Evolutionary conservation across 2,329 filamentous ascomycete genomes (phyloP).

Genomic region (Cordyceps cicadae): DNA sequence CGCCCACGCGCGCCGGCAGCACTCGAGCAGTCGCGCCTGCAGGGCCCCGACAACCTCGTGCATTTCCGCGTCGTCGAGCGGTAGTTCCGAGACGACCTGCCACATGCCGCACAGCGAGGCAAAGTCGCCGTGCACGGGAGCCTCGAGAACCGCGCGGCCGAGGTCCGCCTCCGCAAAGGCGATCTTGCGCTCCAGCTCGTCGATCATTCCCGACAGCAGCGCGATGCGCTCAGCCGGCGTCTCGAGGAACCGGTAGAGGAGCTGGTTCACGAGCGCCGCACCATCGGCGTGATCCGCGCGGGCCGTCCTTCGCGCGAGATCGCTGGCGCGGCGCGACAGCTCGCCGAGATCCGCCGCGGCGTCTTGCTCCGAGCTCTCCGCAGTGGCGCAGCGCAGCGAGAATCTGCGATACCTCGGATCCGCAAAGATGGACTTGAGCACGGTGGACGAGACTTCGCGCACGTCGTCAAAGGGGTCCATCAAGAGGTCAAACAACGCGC

Average conservation of each 20-base stretch:
- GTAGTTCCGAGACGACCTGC: constrained; percentile 38
- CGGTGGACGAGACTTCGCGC: constrained; percentile 46
- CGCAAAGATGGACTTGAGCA: constrained; percentile 43
- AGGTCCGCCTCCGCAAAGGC: constrained; percentile 55
- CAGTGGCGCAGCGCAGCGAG: not conserved
- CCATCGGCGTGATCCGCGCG: constrained; percentile 90
- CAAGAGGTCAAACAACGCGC: constrained; percentile 67
- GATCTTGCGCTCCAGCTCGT: constrained; percentile 57
- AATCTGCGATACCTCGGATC: constrained; percentile 24
- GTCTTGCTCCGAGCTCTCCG: not conserved
- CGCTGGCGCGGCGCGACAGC: constrained; percentile 46
- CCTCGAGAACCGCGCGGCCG: constrained; percentile 54
- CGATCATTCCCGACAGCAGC: constrained; percentile 51
- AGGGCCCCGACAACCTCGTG: constrained; percentile 27
- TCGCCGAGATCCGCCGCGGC: constrained; percentile 29
- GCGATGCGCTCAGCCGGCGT: constrained; percentile 33
- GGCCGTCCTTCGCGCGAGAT: constrained; percentile 59
- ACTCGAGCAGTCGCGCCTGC: constrained; percentile 48
- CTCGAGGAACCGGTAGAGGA: constrained; percentile 54
- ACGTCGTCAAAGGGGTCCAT: constrained; percentile 93
- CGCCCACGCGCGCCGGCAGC: constrained; percentile 65
- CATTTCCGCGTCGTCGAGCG: constrained; percentile 30
- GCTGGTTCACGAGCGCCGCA: constrained; percentile 65
- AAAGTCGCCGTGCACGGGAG: constrained; percentile 62
- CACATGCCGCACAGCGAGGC: constrained; percentile 54